These are phyloP conservation scores for Pachysandra terminalis DNA, from an alignment of 164 flowering plant species.

Conservation along the genomic window DNA sequence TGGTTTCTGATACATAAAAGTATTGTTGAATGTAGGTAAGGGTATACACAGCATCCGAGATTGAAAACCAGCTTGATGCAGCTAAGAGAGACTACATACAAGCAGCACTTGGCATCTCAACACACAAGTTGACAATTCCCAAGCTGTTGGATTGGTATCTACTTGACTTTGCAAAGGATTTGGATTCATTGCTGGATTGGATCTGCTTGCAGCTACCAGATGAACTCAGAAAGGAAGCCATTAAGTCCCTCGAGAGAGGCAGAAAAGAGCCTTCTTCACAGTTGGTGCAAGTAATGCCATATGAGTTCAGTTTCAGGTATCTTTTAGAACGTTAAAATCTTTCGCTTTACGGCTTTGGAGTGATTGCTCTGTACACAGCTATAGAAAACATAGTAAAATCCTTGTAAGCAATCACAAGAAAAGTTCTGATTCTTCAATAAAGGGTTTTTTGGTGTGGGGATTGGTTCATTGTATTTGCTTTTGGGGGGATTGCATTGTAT, in stretches of 20 bases:
- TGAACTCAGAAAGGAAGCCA: constrained; percentile 59
- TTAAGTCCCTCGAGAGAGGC: constrained; percentile 61
- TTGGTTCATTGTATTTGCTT: constrained; percentile 16
- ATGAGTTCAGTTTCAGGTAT: constrained; percentile 82
- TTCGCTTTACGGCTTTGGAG: constrained; percentile 13
- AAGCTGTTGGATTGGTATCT: constrained; percentile 90
- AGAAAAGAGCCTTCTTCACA: constrained; percentile 41
- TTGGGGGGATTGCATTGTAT: constrained; percentile 1
- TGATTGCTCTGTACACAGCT: constrained; percentile 29
- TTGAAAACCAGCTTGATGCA: constrained; percentile 68
- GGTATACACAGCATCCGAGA: constrained; percentile 68
- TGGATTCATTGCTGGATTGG: constrained; percentile 87
- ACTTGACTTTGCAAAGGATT: constrained; percentile 85
- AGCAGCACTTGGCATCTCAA: constrained; percentile 73
- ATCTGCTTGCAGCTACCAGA: constrained; percentile 79
- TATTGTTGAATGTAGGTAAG: constrained; percentile 52
- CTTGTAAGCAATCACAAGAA: constrained; percentile 23
- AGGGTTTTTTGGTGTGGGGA: constrained; percentile 15
- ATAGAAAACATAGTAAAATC: constrained; percentile 17
- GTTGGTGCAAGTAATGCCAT: constrained; percentile 59
- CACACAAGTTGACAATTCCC: constrained; percentile 49
- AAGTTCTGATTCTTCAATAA: constrained; percentile 1
- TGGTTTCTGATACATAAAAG: constrained; percentile 4
- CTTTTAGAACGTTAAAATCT: constrained; percentile 45
- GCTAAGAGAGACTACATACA: constrained; percentile 81